Percentiles rank a stretch among this genome's conserved stretches.
These are phyloP conservation scores for Colletotrichum musae DNA, from an alignment of 2,329 filamentous ascomycete genomes.

Conservation along the genomic window DNA sequence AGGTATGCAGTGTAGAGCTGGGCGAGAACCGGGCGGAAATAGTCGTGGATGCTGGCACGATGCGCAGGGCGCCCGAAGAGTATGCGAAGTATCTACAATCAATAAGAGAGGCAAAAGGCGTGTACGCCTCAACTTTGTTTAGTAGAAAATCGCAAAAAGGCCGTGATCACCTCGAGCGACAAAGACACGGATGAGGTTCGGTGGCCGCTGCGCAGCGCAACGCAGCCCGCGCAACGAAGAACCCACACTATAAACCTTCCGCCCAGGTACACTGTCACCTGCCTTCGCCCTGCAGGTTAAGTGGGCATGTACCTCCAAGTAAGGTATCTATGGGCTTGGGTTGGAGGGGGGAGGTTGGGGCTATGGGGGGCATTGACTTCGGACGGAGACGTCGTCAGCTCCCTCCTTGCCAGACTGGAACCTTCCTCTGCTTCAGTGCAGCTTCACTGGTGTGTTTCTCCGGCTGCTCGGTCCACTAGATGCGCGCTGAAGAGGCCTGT, in stretches of 20 bases:
- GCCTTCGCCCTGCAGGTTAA: not conserved
- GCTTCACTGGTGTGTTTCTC: constrained; percentile 38
- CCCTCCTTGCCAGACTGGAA: constrained; percentile 38
- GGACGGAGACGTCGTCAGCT: constrained; percentile 42
- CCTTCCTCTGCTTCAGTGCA: constrained; percentile 14
- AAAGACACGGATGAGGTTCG: constrained; percentile 10
- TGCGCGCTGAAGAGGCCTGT: constrained; percentile 38
- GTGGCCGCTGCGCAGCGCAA: not conserved
- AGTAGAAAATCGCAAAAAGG: constrained; percentile 18
- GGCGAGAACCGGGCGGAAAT: constrained; percentile 26
- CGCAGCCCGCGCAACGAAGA: not conserved
- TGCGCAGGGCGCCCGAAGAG: constrained; percentile 34
- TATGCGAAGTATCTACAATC: constrained; percentile 22
- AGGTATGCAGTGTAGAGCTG: constrained; percentile 15
- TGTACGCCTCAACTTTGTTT: constrained; percentile 15
- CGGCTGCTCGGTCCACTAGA: constrained; percentile 39
- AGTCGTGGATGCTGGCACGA: constrained; percentile 33
- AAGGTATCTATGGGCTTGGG: constrained; percentile 16
- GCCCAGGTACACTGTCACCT: constrained; percentile 7
- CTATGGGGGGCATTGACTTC: constrained; percentile 35
- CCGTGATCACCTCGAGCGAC: constrained; percentile 23
- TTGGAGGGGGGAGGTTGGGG: constrained; percentile 14
- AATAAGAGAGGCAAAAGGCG: constrained; percentile 8
- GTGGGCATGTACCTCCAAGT: not conserved
- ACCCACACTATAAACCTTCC: constrained; percentile 1